Conservation (phyloP, 176 grass and related monocot species). For the Triticum timopheevii region DNA sequence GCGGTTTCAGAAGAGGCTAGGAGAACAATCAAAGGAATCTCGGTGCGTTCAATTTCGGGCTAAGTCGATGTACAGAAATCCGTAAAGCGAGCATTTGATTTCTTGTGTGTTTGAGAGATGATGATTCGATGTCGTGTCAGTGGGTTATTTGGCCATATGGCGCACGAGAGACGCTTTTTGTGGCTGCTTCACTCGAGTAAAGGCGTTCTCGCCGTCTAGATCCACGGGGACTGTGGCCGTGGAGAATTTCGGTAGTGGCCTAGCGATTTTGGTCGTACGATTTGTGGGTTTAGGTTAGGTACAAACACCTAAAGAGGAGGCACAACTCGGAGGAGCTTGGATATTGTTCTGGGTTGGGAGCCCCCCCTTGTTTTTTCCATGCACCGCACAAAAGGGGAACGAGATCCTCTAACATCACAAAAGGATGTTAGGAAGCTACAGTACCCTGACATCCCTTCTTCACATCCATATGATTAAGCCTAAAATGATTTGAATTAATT, state of each 20-base stretch:
- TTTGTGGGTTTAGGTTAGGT: constrained; percentile 29
- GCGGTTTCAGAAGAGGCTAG: background rate
- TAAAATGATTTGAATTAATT: too few relatives aligned
- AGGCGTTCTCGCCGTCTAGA: background rate
- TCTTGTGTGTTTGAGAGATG: background rate
- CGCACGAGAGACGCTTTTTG: background rate
- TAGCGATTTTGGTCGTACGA: background rate
- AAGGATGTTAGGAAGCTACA: too few relatives aligned
- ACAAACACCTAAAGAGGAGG: constrained; percentile 2
- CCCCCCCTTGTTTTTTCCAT: background rate
- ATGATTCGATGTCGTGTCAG: background rate
- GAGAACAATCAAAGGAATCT: constrained; percentile 27
- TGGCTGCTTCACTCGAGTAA: background rate
- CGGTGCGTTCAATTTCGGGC: background rate
- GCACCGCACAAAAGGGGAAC: background rate
- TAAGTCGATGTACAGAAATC: background rate
- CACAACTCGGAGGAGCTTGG: background rate
- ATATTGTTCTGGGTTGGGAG: background rate
- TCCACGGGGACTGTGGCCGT: background rate
- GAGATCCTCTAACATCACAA: too few relatives aligned
- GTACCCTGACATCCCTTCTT: too few relatives aligned
- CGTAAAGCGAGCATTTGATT: background rate
- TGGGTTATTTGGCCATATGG: background rate
- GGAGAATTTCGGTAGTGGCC: background rate
- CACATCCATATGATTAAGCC: too few relatives aligned